Percentiles rank a stretch among this genome's conserved stretches.
Conservation (phyloP, 495 filamentous ascomycete species). For the Ramalina intermedia region DNA sequence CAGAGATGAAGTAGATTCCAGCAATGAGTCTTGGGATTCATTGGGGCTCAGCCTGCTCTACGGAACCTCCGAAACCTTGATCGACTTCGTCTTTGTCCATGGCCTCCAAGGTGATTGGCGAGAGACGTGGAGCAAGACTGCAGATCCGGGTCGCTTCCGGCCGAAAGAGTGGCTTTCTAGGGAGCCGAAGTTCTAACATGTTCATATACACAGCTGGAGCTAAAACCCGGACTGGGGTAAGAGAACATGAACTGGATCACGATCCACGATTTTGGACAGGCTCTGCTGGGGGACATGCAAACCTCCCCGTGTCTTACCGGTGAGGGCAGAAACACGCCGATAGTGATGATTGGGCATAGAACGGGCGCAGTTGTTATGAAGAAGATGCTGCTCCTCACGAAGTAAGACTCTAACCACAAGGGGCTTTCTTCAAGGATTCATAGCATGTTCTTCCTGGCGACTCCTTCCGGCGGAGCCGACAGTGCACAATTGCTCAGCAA, state of each 20-base stretch:
- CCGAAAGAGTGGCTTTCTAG: conserved; percentile 26
- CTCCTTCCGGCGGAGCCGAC: conserved; percentile 35
- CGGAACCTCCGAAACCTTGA: neutral
- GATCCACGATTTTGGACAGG: conserved; percentile 29
- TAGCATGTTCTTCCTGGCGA: conserved; percentile 33
- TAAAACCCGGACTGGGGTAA: conserved; percentile 22
- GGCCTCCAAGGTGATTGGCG: conserved; percentile 22
- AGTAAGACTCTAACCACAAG: conserved; percentile 13
- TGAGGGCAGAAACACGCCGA: neutral
- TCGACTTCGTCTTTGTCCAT: conserved; percentile 26
- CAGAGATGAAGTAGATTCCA: neutral
- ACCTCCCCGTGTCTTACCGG: neutral
- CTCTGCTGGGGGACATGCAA: conserved; percentile 24
- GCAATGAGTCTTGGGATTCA: neutral
- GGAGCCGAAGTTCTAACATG: conserved; percentile 18
- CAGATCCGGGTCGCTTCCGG: conserved; percentile 19
- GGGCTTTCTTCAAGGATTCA: conserved; percentile 18
- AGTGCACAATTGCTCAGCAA: conserved; percentile 24
- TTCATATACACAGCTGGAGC: conserved; percentile 25
- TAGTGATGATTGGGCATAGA: conserved; percentile 35
- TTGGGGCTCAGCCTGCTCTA: conserved; percentile 8
- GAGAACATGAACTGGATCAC: conserved; percentile 21
- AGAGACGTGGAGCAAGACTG: conserved; percentile 22
- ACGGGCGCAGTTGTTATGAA: conserved; percentile 43
- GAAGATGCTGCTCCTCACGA: conserved; percentile 20